These are phyloP conservation scores for Penicillium hordei DNA, from an alignment of 2,329 filamentous ascomycete species.

Conservation along the genomic window DNA sequence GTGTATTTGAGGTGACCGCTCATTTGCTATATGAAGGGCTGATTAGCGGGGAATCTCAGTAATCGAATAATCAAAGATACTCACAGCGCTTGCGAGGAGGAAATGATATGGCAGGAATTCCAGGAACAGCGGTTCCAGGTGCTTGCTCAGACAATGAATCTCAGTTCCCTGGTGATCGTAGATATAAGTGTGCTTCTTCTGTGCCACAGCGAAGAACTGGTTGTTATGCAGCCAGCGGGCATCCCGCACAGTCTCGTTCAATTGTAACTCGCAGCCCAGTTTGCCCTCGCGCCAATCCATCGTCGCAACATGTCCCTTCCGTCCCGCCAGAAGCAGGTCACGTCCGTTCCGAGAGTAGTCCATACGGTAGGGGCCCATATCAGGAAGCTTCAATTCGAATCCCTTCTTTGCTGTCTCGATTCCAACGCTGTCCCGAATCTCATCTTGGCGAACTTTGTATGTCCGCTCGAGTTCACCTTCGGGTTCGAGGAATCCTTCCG, in stretches of 20 bases:
- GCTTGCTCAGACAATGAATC: conserved; percentile 85
- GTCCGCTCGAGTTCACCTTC: conserved; percentile 87
- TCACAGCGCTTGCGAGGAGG: conserved; percentile 78
- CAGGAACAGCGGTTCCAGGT: conserved; percentile 87
- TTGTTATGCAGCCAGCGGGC: conserved; percentile 92
- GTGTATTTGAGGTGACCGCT: conserved; percentile 89
- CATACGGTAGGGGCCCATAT: conserved; percentile 80
- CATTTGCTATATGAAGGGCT: conserved; percentile 56
- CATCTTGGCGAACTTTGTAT: conserved; percentile 86
- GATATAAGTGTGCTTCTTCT: conserved; percentile 96
- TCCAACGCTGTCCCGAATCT: conserved; percentile 72
- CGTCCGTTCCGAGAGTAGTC: conserved; percentile 90
- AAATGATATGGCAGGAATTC: conserved; percentile 97
- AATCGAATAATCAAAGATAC: conserved; percentile 33
- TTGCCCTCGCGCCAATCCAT: conserved; percentile 96
- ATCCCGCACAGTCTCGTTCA: conserved; percentile 87
- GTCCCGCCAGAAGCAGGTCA: conserved; percentile 78
- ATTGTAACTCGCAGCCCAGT: conserved; percentile 84
- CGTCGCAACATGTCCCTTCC: conserved; percentile 91
- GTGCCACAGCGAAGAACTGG: conserved; percentile 87
- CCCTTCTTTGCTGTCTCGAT: conserved; percentile 87
- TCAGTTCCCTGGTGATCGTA: conserved; percentile 91
- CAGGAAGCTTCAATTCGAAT: conserved; percentile 81
- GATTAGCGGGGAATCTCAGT: background rate
- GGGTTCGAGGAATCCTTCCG: conserved; percentile 79